These are phyloP conservation scores for Amesomyces nigricolor DNA, from an alignment of 2,329 filamentous ascomycete species.

Conservation along the genomic window DNA sequence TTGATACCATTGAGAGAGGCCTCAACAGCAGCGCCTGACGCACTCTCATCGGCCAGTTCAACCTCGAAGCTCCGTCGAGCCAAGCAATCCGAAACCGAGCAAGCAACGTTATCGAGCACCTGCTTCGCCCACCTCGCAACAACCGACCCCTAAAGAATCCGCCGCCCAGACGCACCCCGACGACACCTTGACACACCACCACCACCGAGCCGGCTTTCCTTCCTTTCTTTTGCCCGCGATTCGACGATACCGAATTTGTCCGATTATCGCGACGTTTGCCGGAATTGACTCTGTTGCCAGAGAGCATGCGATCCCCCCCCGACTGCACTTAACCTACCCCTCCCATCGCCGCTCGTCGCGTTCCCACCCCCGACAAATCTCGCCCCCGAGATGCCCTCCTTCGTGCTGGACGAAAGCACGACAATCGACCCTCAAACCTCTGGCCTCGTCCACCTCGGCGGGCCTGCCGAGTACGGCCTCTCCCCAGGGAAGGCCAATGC, in stretches of 20 bases:
- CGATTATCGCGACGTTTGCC: no score
- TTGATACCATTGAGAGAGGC: slow-evolving; percentile 1
- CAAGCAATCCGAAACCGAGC: background rate
- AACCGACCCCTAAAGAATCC: background rate
- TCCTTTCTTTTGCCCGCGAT: background rate
- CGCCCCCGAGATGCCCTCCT: slow-evolving; percentile 46
- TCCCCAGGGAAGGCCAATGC: slow-evolving; percentile 31
- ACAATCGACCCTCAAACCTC: slow-evolving; percentile 38
- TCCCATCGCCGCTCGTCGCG: slow-evolving; percentile 15
- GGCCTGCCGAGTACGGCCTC: slow-evolving; percentile 32
- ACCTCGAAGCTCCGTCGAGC: no score
- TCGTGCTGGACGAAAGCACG: slow-evolving; percentile 43
- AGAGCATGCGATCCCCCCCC: slow-evolving; percentile 21
- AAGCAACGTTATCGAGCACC: background rate
- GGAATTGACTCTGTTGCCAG: no score
- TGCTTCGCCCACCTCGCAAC: background rate
- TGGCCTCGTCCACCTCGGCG: slow-evolving; percentile 42
- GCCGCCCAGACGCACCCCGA: slow-evolving; percentile 1
- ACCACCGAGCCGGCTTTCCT: background rate
- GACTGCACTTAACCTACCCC: slow-evolving; percentile 8
- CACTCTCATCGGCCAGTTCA: no score
- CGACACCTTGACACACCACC: slow-evolving; percentile 6
- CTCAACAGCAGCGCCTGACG: background rate
- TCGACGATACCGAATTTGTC: background rate
- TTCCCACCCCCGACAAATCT: slow-evolving; percentile 9